Base-by-base conservation (phyloP, 768 basidiomycete genomes). In the Chlorophyllum brunneum region DNA sequence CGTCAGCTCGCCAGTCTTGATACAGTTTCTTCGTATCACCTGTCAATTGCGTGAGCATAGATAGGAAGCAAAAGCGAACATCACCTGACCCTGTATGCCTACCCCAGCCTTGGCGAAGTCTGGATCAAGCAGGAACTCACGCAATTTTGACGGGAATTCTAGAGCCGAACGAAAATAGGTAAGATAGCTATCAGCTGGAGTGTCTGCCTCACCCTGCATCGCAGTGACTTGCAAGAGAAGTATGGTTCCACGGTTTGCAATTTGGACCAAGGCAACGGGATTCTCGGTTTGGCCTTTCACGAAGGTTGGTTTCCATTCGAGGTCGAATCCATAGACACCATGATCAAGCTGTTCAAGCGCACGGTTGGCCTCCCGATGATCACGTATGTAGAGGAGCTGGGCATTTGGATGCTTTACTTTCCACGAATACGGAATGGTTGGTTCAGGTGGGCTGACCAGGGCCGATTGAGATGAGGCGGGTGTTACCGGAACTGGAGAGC, bases 241-340 rank as follows among this genome's bases (percentile, higher is more conserved):
- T 20, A 88, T 78, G 10, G 65, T 70, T 3, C 79, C 63, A 3
- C 67, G 60, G 56, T 72, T 81, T 2, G 87, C 84, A 15, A 92
- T 75, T 62, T 92, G 89, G 3, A 92, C 74, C 20, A 92, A 74
- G 2, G 90, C 82, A 16, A 88, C 83, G 20, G 76, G 85, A 61
- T 91, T 86, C 64, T 83, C 78, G 23, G 67, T 60, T 22, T 66
- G 61, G 16, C 83, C 81, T 61, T 79, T 82, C 40, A 58, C 56
- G 58, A 67, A 82, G 16, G 61, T 79, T 0, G 90, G 90, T 54
- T 76, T 81, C 88, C 90, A 92, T 66, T 92, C 90, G 31, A 88
- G 71, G 61, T 92, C 90, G 56, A 92, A 82, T 23, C 90, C 90
- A 44, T 80, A 68, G 22, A 72, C 60, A 15, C 68, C 70, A 29